phyloP scores from a whole-genome alignment of 805 yeast genomes.

The Cyberlindnera mississippiensis region DNA sequence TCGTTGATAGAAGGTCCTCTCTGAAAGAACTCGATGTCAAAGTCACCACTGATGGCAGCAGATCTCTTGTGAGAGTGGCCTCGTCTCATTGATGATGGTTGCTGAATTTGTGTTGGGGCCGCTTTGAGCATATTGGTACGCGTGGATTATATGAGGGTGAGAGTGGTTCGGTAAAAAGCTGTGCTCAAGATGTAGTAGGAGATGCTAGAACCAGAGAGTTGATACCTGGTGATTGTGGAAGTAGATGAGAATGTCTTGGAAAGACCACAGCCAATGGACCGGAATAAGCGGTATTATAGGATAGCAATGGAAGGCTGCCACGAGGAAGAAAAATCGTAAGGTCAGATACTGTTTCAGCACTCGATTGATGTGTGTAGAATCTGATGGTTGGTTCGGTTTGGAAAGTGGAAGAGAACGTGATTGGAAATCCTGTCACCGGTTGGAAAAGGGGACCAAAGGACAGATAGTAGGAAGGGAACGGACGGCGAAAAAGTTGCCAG shows the following conservation, averaged over 20 bases:
- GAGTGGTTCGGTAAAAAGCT: too few relatives aligned
- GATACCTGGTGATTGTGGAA: too few relatives aligned
- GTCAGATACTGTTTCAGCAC: too few relatives aligned
- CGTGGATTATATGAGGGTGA: background rate
- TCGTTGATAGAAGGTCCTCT: constrained; percentile 21
- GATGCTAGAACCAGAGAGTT: too few relatives aligned
- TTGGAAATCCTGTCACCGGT: background rate
- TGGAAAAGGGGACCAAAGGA: background rate
- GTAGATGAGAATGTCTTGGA: too few relatives aligned
- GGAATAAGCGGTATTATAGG: too few relatives aligned
- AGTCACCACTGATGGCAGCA: constrained; percentile 86
- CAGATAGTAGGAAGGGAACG: background rate
- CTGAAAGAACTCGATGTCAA: constrained; percentile 40
- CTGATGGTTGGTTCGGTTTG: too few relatives aligned
- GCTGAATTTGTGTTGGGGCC: constrained; percentile 10
- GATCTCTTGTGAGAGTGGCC: constrained; percentile 82
- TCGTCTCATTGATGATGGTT: constrained; percentile 34
- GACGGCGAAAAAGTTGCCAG: background rate
- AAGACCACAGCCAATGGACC: too few relatives aligned
- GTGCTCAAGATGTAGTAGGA: too few relatives aligned
- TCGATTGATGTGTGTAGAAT: too few relatives aligned
- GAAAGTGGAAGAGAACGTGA: background rate
- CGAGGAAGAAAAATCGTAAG: too few relatives aligned
- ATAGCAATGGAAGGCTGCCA: too few relatives aligned
- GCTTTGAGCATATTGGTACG: constrained; percentile 19